phyloP scores from a whole-genome alignment of 768 basidiomycete genomes.

The Tephrocybe sp. region DNA sequence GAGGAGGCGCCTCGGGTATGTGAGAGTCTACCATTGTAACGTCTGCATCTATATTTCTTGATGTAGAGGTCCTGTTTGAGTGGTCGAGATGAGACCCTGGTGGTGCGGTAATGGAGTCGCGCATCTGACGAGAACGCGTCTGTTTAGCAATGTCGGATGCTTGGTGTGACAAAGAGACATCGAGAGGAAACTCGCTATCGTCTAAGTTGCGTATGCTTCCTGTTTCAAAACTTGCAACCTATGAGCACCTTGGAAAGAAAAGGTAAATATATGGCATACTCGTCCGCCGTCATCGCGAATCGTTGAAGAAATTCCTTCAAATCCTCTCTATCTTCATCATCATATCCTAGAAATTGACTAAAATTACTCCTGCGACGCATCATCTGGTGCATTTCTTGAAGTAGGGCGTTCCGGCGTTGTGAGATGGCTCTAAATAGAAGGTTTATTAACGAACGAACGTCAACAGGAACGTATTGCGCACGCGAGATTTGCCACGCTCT shows the following conservation, averaged over 20 bases:
- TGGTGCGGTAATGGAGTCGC: neutral
- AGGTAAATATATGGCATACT: slow-evolving; percentile 26
- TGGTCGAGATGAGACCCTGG: neutral
- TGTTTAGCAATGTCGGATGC: neutral
- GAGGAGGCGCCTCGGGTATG: slow-evolving; percentile 1
- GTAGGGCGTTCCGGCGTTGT: slow-evolving; percentile 63
- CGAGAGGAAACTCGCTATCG: slow-evolving; percentile 23
- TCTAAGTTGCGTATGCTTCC: slow-evolving; percentile 37
- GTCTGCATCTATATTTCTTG: neutral
- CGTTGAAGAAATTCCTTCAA: slow-evolving; percentile 51
- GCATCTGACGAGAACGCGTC: neutral
- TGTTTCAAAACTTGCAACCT: slow-evolving; percentile 33
- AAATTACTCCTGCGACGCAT: slow-evolving; percentile 50
- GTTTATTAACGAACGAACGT: slow-evolving; percentile 7
- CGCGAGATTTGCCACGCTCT: slow-evolving; percentile 43
- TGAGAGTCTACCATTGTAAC: neutral
- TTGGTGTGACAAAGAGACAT: neutral
- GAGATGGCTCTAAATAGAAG: slow-evolving; percentile 51
- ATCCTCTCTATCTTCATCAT: slow-evolving; percentile 40
- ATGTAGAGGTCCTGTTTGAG: neutral
- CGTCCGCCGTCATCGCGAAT: slow-evolving; percentile 52
- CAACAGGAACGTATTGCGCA: slow-evolving; percentile 19
- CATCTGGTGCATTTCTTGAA: slow-evolving; percentile 70
- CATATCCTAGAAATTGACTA: slow-evolving; percentile 34
- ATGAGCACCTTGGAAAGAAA: slow-evolving; percentile 5